phyloP scores from a whole-genome alignment of 129 eudicot species.

The Heracleum sosnowskyi region DNA sequence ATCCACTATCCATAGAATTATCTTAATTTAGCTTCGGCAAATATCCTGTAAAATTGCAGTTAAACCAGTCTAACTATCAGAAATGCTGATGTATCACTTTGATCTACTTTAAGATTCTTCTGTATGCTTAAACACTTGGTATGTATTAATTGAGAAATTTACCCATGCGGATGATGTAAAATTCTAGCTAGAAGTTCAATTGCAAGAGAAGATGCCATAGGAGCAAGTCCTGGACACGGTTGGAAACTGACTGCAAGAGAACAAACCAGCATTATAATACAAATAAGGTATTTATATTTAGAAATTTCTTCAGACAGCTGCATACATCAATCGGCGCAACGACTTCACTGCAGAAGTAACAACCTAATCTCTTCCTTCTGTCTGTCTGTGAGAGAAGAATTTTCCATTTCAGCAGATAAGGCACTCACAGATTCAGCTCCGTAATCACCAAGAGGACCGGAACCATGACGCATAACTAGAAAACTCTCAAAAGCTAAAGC shows the following conservation, averaged over 20 bases:
- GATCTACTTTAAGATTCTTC: neutral
- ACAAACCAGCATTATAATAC: neutral
- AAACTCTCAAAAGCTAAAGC: conserved; percentile 94
- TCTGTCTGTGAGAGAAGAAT: conserved; percentile 35
- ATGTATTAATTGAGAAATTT: no score
- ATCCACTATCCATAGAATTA: conserved; percentile 35
- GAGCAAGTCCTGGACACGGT: conserved; percentile 97
- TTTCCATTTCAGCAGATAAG: conserved; percentile 37
- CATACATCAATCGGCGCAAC: conserved; percentile 92
- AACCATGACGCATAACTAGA: conserved; percentile 97
- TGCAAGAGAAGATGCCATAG: conserved; percentile 91
- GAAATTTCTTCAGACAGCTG: neutral
- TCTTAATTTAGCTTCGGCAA: conserved; percentile 69
- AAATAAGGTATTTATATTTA: neutral
- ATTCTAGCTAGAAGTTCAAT: conserved; percentile 79
- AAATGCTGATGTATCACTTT: neutral
- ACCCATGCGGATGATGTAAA: conserved; percentile 85
- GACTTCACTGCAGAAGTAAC: conserved; percentile 90
- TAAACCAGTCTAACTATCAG: neutral
- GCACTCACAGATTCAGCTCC: conserved; percentile 21
- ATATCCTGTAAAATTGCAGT: conserved; percentile 39
- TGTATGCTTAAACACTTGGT: neutral
- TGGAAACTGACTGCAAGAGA: conserved; percentile 67
- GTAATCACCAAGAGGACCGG: conserved; percentile 52
- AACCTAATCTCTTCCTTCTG: conserved; percentile 52